Evolutionary conservation across 768 basidiomycete genomes (phyloP).

Genomic region (Rhodotorula sphaerocarpa): DNA sequence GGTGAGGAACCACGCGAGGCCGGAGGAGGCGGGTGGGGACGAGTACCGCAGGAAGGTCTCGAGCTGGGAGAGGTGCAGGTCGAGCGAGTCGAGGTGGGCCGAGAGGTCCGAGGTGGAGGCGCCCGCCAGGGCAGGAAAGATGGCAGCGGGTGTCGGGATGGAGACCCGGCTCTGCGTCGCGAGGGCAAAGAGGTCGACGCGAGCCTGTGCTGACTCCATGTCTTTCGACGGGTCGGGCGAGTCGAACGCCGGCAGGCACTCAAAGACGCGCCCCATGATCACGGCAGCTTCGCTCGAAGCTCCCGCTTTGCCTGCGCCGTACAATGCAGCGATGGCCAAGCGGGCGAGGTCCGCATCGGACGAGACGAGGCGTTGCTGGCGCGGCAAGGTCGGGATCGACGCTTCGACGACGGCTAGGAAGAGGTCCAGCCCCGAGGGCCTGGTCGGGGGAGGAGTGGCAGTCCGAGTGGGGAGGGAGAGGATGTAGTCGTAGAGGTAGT

Average conservation of each 20-base stretch:
- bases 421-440: slow-evolving; percentile 53
- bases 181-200: slow-evolving; percentile 15
- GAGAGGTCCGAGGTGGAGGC: slow-evolving; percentile 55
- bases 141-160: slow-evolving; percentile 56
- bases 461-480: slow-evolving; percentile 52
- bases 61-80: slow-evolving; percentile 86
- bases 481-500: slow-evolving; percentile 30
- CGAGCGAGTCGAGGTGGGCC: slow-evolving; percentile 75
- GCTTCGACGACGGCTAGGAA: slow-evolving; percentile 73
- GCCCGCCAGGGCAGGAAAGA: slow-evolving; percentile 73
- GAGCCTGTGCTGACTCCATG: no score
- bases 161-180: slow-evolving; percentile 52
- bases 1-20: slow-evolving; percentile 78
- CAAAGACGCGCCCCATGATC: slow-evolving; percentile 79
- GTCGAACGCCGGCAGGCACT: slow-evolving; percentile 90
- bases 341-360: slow-evolving; percentile 76
- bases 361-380: slow-evolving; percentile 62
- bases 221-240: no score
- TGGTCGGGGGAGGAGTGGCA: slow-evolving; percentile 64
- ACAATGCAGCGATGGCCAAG: slow-evolving; percentile 77
- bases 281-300: slow-evolving; percentile 52
- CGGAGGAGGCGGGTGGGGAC: slow-evolving; percentile 56
- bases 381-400: slow-evolving; percentile 77
- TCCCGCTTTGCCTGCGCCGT: slow-evolving; percentile 53
- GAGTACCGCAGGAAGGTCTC: slow-evolving; percentile 85